phyloP scores from a whole-genome alignment of 441 rosid species.

The Oxalis stricta region DNA sequence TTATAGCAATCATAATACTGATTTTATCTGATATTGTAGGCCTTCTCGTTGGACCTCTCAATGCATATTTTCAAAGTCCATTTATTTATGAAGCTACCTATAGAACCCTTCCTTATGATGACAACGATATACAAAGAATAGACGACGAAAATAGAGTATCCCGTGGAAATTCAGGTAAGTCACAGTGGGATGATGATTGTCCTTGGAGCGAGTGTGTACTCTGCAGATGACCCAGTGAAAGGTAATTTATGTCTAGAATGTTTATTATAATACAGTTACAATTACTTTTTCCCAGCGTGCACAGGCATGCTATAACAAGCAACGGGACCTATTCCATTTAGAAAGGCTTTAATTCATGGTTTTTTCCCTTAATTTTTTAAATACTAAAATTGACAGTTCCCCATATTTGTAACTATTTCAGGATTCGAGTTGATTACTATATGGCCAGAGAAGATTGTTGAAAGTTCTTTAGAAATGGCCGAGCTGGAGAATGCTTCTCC shows the following conservation, averaged over 20 bases:
- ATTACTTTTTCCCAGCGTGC: no score
- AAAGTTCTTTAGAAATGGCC: slow-evolving; percentile 90
- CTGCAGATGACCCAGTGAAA: slow-evolving; percentile 85
- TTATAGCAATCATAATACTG: background rate
- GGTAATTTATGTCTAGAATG: slow-evolving; percentile 25
- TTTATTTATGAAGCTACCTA: slow-evolving; percentile 84
- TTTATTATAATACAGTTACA: no score
- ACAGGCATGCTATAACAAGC: no score
- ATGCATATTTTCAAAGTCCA: slow-evolving; percentile 61
- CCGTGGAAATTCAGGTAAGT: slow-evolving; percentile 27
- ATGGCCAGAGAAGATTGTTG: slow-evolving; percentile 67
- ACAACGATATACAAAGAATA: slow-evolving; percentile 33
- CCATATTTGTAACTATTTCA: slow-evolving; percentile 20
- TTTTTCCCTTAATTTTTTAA: slow-evolving; percentile 6
- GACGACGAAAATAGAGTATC: slow-evolving; percentile 38
- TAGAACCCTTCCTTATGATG: slow-evolving; percentile 52
- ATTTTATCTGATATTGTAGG: slow-evolving; percentile 42
- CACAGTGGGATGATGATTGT: slow-evolving; percentile 94
- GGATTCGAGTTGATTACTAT: slow-evolving; percentile 66
- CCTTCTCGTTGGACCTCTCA: slow-evolving; percentile 62
- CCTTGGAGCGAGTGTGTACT: slow-evolving; percentile 99
- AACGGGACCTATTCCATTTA: no score
- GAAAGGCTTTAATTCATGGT: background rate
- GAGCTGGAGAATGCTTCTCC: slow-evolving; percentile 91
- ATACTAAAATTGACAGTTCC: slow-evolving; percentile 4